phyloP scores from a whole-genome alignment of 805 yeast species.

The Priceomyces fermenticarens region DNA sequence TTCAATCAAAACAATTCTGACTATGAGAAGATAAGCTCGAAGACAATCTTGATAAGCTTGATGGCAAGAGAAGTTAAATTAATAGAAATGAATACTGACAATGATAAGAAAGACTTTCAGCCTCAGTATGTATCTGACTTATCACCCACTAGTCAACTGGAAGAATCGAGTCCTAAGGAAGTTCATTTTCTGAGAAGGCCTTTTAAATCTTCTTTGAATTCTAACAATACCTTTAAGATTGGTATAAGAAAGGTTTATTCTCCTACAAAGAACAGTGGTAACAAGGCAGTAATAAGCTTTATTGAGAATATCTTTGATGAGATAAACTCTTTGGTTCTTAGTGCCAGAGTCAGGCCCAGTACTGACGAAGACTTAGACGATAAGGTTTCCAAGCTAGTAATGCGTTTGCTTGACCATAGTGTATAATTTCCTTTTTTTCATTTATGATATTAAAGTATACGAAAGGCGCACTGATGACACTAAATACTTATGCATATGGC shows the following conservation, averaged over 20 bases:
- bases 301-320: conserved; percentile 29
- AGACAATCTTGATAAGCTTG: conserved; percentile 41
- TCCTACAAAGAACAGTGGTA: conserved; percentile 31
- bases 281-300: conserved; percentile 21
- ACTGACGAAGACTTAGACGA: conserved; percentile 14
- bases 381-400: conserved; percentile 14
- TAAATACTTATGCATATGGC: too few species aligned
- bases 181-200: conserved; percentile 2
- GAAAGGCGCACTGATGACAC: too few species aligned
- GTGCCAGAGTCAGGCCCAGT: conserved; percentile 3
- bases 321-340: conserved; percentile 16
- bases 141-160: conserved; percentile 1
- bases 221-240: conserved; percentile 27
- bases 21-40: conserved; percentile 27
- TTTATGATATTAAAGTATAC: too few species aligned
- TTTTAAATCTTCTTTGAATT: conserved; percentile 3
- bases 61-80: conserved; percentile 44
- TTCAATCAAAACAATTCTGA: conserved; percentile 38
- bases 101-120: conserved; percentile 2
- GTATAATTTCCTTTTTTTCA: too few species aligned
- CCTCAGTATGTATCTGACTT: conserved; percentile 2
- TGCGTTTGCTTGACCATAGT: conserved; percentile 4
- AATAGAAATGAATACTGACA: conserved; percentile 37
- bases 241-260: conserved; percentile 35
- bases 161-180: conserved; percentile 2